Base-by-base conservation (phyloP, 306 rosid genomes). In the Cucurbita pepo region DNA sequence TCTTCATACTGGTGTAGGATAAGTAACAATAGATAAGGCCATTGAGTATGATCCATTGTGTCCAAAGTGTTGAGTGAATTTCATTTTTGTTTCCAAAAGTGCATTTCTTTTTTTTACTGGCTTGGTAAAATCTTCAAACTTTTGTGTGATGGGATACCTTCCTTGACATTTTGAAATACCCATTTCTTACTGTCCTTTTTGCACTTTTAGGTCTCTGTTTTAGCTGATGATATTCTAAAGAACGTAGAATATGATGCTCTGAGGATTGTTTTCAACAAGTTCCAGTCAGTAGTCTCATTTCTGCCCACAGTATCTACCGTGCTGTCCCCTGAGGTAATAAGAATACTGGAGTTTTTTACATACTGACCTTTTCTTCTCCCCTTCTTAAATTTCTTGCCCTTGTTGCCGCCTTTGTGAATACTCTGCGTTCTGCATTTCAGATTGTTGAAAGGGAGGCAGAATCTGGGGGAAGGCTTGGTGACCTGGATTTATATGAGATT, bases 241-340 rank as follows among this genome's bases (percentile, higher is more conserved):
- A 94, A 94, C 81, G 97, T 91, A 47, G 96, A 94, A 85, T 94
- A 62, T 79, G 99, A 94, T 79, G 91, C 96, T 73, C 53, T 94
- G 67, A 89, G 91, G 84, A 71, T 94, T 78, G 67, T 94, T 77
- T 91, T 85, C 88, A 91, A 89, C 81, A 94, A 91, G 79, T 94
- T 91, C 77, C 97, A 88, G 0, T 94, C 99, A 4, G 97, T 89
- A 61, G 95, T 94, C 69, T 43, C 78, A 53, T 94, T 88, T 85
- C 22, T 82, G 57, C 99, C 99, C 51, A 91, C 99, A 22, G 63
- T 80, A 79, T 61, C 96, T 13, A 91, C 97, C 22, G 73, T 94
- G 13, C 83, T 91, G 73, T 94, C 97, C 72, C 99, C 99, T 5
- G 99, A 91, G 99, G 99, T 94, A 38, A 79, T 51, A 54, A 25